Evolutionary conservation across 202 grass and related monocot genomes (phyloP), one percentile per base, ranked within the genome.

Genomic region (Digitaria exilis): DNA sequence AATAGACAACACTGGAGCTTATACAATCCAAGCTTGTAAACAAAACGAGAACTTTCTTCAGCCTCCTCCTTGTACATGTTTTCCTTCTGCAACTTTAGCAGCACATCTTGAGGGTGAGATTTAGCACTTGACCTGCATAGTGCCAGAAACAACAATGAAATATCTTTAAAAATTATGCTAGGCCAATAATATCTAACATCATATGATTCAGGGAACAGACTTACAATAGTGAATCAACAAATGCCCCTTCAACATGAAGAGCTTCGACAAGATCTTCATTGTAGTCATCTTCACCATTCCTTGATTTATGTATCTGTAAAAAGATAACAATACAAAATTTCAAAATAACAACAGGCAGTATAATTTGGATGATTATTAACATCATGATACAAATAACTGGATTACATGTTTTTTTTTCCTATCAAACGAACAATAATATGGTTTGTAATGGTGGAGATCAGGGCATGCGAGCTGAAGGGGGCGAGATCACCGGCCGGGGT

Each of bases 171-270:
- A 45, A 81, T 52, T 65, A 45, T 75, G 63, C 7, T 73, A 80
- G 63, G 35, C 21, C 51, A 90, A 66, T 57, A 39, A 70, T 69
- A 14, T 45, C 39, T 39, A 76, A 60, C 25, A 75, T 44, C 35
- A 77, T 58, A 52, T 68, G 80, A 42, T 64, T 71, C 76, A 65
- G 16, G 85, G 24, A 80, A 28, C 24, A 69, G 59, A 79, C 85
- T 88, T 95, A 98, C 96, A 94, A 50, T 80, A 98, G 76, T 65
- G 91, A 88, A 84, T 92, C 89, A 76, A 98, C 85, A 94, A 98
- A 96, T 83, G 96, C 96, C 68, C 62, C 93, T 90, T 98, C 92
- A 83, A 98, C 78, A 39, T 90, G 89, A 88, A 96, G 89, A 87
- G 84, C 81, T 87, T 96, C 96, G 48, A 98, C 32, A n/a, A 50